phyloP scores from a whole-genome alignment of 371 early-diverging fungal genomes.

The Mucor racemosus region DNA sequence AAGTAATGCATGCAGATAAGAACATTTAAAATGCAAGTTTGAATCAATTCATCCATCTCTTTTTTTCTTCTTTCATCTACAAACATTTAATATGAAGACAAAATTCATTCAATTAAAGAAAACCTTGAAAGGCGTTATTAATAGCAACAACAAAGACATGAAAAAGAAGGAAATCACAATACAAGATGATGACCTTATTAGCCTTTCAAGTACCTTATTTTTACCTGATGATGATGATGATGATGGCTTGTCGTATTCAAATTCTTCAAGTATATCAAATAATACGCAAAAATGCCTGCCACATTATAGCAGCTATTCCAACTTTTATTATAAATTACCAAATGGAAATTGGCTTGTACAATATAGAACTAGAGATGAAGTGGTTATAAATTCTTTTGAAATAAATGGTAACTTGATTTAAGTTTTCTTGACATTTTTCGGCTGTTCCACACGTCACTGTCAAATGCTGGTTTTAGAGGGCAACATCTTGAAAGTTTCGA shows the following conservation, averaged over 20 bases:
- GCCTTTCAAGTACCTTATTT: constrained; percentile 16
- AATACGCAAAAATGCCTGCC: background rate
- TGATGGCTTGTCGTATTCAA: no score
- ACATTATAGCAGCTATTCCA: background rate
- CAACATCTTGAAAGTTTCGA: background rate
- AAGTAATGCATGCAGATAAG: background rate
- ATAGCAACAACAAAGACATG: background rate
- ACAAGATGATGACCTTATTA: constrained; percentile 5
- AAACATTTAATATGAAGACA: background rate
- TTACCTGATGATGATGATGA: constrained; percentile 14
- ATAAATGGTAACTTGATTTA: constrained; percentile 3
- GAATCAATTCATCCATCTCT: background rate
- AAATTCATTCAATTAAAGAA: background rate
- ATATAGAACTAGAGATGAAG: constrained; percentile 7
- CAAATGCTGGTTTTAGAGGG: constrained; percentile 1
- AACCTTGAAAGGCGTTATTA: no score
- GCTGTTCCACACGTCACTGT: constrained; percentile 5
- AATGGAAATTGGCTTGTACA: constrained; percentile 9
- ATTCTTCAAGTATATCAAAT: background rate
- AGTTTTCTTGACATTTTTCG: background rate
- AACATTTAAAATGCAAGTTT: background rate
- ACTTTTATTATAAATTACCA: background rate
- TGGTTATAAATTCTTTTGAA: background rate
- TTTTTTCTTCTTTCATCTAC: background rate
- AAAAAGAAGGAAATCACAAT: background rate